Conservation (phyloP, 2,329 filamentous ascomycete species). For the Alternaria sp. region DNA sequence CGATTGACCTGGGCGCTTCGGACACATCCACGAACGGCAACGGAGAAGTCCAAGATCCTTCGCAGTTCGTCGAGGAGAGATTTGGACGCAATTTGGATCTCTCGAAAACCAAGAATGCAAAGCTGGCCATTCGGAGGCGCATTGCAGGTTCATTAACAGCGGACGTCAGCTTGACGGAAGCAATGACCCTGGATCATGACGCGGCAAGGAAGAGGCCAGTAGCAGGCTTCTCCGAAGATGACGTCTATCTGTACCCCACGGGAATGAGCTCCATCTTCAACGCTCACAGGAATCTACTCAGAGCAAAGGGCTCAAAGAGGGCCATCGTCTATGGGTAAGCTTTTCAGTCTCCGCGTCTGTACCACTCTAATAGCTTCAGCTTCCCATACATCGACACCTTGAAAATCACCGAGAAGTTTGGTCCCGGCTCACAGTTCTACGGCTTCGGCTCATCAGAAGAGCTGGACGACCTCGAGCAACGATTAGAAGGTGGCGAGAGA, state of each 20-base stretch:
- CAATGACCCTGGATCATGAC: constrained; percentile 59
- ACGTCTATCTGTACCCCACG: constrained; percentile 86
- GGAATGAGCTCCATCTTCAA: constrained; percentile 98
- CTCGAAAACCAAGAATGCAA: constrained; percentile 79
- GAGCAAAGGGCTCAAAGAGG: constrained; percentile 67
- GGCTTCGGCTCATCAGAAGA: constrained; percentile 79
- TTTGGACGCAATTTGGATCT: constrained; percentile 91
- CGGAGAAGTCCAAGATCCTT: constrained; percentile 68
- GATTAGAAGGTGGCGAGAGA: constrained; percentile 73
- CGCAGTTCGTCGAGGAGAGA: constrained; percentile 86
- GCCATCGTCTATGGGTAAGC: constrained; percentile 81
- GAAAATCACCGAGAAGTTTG: constrained; percentile 94
- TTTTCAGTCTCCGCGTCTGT: too few relatives aligned
- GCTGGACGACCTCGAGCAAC: constrained; percentile 79
- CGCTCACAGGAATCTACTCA: constrained; percentile 75
- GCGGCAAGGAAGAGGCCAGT: constrained; percentile 52
- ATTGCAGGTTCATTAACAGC: constrained; percentile 85
- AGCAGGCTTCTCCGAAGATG: constrained; percentile 75
- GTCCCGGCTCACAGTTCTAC: constrained; percentile 86
- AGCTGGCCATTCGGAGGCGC: constrained; percentile 80
- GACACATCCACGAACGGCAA: constrained; percentile 22
- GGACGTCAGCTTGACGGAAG: constrained; percentile 70
- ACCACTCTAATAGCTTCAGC: constrained; percentile 24
- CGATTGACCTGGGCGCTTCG: constrained; percentile 52
- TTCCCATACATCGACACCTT: constrained; percentile 97